Conservation (phyloP, 371 early-diverging fungal genomes). For the Mucor velutinosus region DNA sequence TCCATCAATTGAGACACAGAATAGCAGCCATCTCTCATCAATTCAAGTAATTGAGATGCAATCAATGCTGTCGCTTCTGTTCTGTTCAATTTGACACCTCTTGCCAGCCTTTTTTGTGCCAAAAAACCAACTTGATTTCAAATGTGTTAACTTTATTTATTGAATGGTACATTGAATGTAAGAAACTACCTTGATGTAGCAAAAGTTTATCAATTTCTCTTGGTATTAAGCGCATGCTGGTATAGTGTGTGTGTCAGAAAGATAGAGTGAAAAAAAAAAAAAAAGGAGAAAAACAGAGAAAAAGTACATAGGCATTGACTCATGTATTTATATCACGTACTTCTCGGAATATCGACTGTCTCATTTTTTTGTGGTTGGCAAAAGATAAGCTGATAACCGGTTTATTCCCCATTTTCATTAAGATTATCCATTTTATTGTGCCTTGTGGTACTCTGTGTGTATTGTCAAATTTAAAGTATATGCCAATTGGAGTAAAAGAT, state of each 20-base stretch:
- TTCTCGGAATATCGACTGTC: background rate
- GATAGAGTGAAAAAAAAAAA: background rate
- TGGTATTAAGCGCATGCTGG: conserved; percentile 72
- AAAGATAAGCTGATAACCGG: conserved; percentile 13
- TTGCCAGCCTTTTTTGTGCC: conserved; percentile 88
- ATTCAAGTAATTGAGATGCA: conserved; percentile 81
- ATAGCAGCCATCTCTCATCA: conserved; percentile 85
- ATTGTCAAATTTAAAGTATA: background rate
- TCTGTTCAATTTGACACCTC: conserved; percentile 85
- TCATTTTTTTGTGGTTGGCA: no score
- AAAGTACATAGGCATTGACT: background rate
- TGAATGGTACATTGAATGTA: background rate
- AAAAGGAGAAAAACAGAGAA: background rate
- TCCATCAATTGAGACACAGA: conserved; percentile 89
- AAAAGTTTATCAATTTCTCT: conserved; percentile 90
- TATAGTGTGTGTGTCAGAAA: background rate
- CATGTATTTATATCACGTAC: background rate
- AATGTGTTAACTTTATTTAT: background rate
- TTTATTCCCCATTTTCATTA: conserved; percentile 1
- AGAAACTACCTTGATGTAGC: conserved; percentile 62
- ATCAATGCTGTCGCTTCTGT: conserved; percentile 87
- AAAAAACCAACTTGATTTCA: conserved; percentile 66
- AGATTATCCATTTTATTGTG: background rate
- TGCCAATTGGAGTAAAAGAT: background rate
- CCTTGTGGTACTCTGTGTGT: background rate